phyloP scores from a whole-genome alignment of 2,329 filamentous ascomycete species.

The Colletotrichum sp. region DNA sequence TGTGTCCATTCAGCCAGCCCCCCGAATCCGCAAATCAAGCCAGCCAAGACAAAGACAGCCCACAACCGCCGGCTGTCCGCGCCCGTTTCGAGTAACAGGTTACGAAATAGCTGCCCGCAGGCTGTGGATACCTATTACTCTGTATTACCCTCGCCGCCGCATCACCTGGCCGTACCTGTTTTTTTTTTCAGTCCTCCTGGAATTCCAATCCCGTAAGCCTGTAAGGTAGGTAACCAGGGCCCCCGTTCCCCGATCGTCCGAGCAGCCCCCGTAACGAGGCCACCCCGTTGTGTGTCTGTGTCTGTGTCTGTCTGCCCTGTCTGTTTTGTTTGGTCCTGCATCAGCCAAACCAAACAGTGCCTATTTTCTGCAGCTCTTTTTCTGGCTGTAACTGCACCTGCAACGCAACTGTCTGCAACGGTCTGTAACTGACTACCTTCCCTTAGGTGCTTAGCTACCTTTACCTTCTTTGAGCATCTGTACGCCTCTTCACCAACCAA shows the following conservation, averaged over 20 bases:
- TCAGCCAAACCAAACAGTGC: background rate
- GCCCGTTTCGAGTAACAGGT: constrained; percentile 5
- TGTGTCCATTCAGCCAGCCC: background rate
- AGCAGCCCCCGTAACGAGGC: constrained; percentile 13
- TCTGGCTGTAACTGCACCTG: background rate
- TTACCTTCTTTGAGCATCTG: background rate
- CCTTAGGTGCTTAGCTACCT: background rate
- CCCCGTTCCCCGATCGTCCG: background rate
- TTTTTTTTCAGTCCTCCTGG: background rate
- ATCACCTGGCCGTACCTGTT: constrained; percentile 7
- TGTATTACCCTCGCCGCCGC: background rate
- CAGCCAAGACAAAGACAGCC: background rate
- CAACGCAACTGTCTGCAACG: background rate
- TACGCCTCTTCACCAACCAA: background rate
- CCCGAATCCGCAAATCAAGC: background rate
- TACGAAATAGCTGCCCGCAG: constrained; percentile 13
- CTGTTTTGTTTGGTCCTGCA: background rate
- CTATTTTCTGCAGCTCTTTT: constrained; percentile 1
- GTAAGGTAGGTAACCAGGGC: background rate
- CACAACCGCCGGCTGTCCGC: background rate
- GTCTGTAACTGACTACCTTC: background rate
- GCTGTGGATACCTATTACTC: background rate
- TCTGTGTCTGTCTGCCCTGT: background rate
- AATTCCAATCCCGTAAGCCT: background rate
- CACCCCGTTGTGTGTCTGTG: background rate